phyloP scores from a whole-genome alignment of 768 basidiomycete species.

The Russula sp. region DNA sequence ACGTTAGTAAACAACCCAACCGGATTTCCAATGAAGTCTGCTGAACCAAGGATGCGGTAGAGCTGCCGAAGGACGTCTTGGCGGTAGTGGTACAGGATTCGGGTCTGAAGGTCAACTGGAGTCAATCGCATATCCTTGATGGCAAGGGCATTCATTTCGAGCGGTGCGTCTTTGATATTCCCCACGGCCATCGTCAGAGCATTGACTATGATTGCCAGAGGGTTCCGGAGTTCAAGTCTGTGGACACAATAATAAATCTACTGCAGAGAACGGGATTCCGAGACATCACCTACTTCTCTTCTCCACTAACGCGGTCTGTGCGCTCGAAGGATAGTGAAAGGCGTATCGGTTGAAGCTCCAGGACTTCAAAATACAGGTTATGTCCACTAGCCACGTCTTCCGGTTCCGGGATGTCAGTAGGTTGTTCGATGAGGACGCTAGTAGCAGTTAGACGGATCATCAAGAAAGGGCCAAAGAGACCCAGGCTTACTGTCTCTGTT shows the following conservation, averaged over 20 bases:
- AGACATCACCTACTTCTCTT: constrained; percentile 67
- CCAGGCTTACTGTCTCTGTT: constrained; percentile 59
- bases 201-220: constrained; percentile 87
- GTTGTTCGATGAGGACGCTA: constrained; percentile 69
- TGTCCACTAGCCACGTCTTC: constrained; percentile 55
- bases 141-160: constrained; percentile 89
- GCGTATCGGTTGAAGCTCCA: constrained; percentile 91
- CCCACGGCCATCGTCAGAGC: constrained; percentile 95
- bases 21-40: constrained; percentile 93
- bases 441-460: constrained; percentile 9
- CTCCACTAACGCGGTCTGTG: constrained; percentile 87
- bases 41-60: constrained; percentile 95
- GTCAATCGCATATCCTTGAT: constrained; percentile 93
- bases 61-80: constrained; percentile 91
- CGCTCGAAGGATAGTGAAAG: constrained; percentile 95
- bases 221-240: constrained; percentile 78
- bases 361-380: constrained; percentile 91
- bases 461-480: not conserved
- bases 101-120: constrained; percentile 72
- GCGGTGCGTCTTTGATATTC: constrained; percentile 92
- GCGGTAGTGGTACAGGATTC: constrained; percentile 87
- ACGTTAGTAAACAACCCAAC: constrained; percentile 98
- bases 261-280: not conserved
- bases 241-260: not conserved
- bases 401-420: constrained; percentile 68